phyloP scores from a whole-genome alignment of 2,329 filamentous ascomycete genomes.

The Colletotrichum abscissum region DNA sequence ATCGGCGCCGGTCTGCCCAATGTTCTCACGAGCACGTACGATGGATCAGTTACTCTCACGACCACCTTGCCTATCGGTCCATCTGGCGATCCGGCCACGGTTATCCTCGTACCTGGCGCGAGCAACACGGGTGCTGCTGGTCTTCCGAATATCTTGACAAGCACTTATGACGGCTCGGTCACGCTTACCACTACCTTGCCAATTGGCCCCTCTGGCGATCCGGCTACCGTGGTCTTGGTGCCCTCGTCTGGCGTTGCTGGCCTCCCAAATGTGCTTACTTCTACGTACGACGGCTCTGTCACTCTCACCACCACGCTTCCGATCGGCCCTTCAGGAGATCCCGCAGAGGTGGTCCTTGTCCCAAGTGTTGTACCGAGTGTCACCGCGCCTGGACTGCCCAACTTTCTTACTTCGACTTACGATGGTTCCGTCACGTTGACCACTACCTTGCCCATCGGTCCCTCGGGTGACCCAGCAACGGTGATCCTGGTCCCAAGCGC shows the following conservation, averaged over 20 bases:
- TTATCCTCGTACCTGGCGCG: not conserved
- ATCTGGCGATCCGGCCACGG: not conserved
- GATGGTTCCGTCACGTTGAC: slow-evolving; percentile 1
- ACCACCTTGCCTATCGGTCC: not conserved
- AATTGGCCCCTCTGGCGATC: not conserved
- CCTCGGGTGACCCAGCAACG: not conserved
- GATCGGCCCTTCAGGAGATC: not conserved
- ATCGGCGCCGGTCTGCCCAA: not conserved
- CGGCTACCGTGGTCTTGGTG: not conserved
- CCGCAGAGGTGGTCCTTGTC: not conserved
- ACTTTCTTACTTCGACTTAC: not conserved
- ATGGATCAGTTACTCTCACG: not conserved
- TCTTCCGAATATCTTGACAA: not conserved
- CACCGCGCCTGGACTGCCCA: not conserved
- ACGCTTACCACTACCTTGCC: not conserved
- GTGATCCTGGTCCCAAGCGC: not conserved
- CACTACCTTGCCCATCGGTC: not conserved
- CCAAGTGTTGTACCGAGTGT: not conserved
- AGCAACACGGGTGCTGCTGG: not conserved
- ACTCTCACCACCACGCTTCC: not conserved
- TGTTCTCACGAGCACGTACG: not conserved
- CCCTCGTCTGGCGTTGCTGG: no score
- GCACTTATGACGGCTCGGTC: not conserved
- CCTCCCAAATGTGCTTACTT: not conserved
- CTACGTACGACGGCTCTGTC: not conserved